These are phyloP conservation scores for Nakazawaea holstii DNA, from an alignment of 805 yeast genomes.

Conservation along the genomic window DNA sequence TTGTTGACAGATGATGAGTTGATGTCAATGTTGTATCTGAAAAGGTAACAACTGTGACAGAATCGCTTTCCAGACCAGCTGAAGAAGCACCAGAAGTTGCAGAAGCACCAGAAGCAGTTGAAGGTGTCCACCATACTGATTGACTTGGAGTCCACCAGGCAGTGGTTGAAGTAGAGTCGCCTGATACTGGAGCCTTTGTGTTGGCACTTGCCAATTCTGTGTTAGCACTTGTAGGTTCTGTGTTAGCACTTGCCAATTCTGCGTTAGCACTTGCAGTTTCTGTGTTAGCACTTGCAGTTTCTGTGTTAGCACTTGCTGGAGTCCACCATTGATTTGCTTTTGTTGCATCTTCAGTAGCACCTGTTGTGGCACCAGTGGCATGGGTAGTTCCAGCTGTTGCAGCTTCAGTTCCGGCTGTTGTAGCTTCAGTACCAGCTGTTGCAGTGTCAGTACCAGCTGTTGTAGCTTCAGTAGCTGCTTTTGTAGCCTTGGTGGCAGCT, in stretches of 20 bases:
- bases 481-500: too few species aligned
- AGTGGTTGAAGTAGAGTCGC: slow-evolving; percentile 2
- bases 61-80: too few species aligned
- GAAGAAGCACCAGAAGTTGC: too few species aligned
- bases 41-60: slow-evolving; percentile 1
- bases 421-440: too few species aligned
- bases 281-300: too few species aligned
- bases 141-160: slow-evolving; percentile 10
- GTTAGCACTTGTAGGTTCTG: too few species aligned
- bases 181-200: not conserved
- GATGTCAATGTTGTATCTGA: slow-evolving; percentile 8
- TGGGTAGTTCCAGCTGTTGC: not conserved
- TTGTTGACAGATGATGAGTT: slow-evolving; percentile 1
- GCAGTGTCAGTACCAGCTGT: too few species aligned
- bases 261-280: too few species aligned
- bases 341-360: not conserved
- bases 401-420: not conserved
- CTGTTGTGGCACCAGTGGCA: not conserved
- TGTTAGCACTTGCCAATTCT: too few species aligned
- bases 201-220: too few species aligned
- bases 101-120: too few species aligned
- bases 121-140: slow-evolving; percentile 11
- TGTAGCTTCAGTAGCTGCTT: too few species aligned
- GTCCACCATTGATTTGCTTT: not conserved
- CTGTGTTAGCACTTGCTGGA: not conserved